phyloP scores from a whole-genome alignment of 2,329 filamentous ascomycete species.

The Colletotrichum endophyticum region DNA sequence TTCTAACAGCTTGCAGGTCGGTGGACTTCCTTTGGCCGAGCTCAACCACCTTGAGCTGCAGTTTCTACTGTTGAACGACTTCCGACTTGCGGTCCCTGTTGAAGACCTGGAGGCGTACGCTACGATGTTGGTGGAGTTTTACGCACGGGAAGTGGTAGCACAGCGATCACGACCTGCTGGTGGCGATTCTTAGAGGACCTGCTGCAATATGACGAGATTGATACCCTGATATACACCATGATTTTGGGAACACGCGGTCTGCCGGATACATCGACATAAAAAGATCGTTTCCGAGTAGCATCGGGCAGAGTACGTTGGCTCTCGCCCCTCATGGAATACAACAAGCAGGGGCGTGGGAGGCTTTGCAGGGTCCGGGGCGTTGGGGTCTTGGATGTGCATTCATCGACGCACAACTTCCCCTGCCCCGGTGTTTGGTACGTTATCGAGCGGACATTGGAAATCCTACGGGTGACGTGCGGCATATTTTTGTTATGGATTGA shows the following conservation, averaged over 20 bases:
- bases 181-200: slow-evolving; percentile 3
- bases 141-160: slow-evolving; percentile 83
- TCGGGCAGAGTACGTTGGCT: not conserved
- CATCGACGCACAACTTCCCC: not conserved
- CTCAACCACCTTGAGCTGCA: slow-evolving; percentile 96
- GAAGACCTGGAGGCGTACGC: slow-evolving; percentile 97
- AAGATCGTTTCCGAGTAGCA: not conserved
- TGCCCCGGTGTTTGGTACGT: not conserved
- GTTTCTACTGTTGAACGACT: slow-evolving; percentile 95
- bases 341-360: not conserved
- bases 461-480: not conserved
- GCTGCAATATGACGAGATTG: slow-evolving; percentile 15
- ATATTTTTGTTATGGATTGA: slow-evolving; percentile 6
- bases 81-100: slow-evolving; percentile 88
- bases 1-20: slow-evolving; percentile 68
- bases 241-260: not conserved
- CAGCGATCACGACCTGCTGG: slow-evolving; percentile 25
- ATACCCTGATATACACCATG: slow-evolving; percentile 20
- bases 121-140: slow-evolving; percentile 98
- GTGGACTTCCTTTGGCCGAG: slow-evolving; percentile 87
- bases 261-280: not conserved
- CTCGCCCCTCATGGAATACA: not conserved
- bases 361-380: not conserved
- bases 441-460: not conserved
- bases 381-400: not conserved